Conservation (phyloP, 1,284 basidiomycete genomes). For the Microbotryum lychnidis-dioicae region DNA sequence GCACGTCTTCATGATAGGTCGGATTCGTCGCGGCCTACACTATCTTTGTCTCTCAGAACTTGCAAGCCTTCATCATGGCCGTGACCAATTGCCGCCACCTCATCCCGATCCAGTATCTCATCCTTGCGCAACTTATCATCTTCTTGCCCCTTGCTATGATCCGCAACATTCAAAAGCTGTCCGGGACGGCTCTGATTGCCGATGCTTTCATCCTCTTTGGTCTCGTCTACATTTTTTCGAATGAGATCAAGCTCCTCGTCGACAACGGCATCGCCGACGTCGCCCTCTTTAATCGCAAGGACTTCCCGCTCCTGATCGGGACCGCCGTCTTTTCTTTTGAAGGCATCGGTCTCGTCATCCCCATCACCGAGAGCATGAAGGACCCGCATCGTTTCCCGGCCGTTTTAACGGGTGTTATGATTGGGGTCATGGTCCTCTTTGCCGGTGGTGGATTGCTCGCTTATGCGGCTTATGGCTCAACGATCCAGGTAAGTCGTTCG, state of each 20-base stretch:
- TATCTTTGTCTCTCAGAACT: conserved; percentile 62
- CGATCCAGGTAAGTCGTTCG: conserved; percentile 41
- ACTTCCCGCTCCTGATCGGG: conserved; percentile 90
- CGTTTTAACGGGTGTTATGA: conserved; percentile 84
- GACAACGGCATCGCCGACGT: conserved; percentile 70
- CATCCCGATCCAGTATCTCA: conserved; percentile 69
- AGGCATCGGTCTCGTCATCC: conserved; percentile 92
- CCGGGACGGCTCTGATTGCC: conserved; percentile 82
- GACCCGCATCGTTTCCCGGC: conserved; percentile 84
- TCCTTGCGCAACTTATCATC: conserved; percentile 71
- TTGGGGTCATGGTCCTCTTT: conserved; percentile 73
- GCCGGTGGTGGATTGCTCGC: conserved; percentile 81
- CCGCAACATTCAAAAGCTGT: conserved; percentile 84
- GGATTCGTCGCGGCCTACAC: conserved; percentile 82
- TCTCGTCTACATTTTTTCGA: conserved; percentile 47
- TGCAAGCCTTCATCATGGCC: conserved; percentile 67
- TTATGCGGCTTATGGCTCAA: conserved; percentile 78
- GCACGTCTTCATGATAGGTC: conserved; percentile 11
- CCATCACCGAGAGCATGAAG: conserved; percentile 90
- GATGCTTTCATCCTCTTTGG: conserved; percentile 93
- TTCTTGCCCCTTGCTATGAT: conserved; percentile 82
- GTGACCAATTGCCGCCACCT: conserved; percentile 67
- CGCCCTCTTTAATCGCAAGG: conserved; percentile 74
- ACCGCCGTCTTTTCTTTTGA: conserved; percentile 99
- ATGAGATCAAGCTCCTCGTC: conserved; percentile 62